Percentiles rank a stretch among this genome's conserved stretches.
phyloP scores from a whole-genome alignment of 306 rosid genomes.

The Rosa lucieae region DNA sequence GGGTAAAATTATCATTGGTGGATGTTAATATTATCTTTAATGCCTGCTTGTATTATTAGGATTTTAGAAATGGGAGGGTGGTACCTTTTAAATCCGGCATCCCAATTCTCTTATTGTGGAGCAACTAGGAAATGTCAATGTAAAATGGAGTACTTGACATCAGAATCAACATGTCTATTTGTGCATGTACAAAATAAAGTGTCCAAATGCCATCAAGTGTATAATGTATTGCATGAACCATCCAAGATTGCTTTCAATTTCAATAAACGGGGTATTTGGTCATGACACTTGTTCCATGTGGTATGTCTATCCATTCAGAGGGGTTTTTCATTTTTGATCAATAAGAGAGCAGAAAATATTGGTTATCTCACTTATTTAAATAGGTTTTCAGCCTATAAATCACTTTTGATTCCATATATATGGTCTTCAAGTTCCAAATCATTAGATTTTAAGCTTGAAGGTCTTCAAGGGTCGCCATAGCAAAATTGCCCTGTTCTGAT shows the following conservation, averaged over 20 bases:
- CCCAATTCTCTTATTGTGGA: background rate
- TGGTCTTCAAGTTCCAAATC: too few species aligned
- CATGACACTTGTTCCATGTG: background rate
- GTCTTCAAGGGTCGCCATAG: too few species aligned
- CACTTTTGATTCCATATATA: too few species aligned
- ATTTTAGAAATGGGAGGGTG: constrained; percentile 5
- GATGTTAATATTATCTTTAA: constrained; percentile 16
- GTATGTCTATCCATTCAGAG: background rate
- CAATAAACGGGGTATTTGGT: background rate
- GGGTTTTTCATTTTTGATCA: background rate
- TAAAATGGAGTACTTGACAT: background rate
- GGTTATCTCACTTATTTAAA: too few species aligned
- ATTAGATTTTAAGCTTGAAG: too few species aligned
- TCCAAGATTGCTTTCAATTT: background rate
- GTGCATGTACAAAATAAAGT: background rate
- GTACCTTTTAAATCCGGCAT: constrained; percentile 5
- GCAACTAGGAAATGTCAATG: background rate
- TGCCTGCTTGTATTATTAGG: background rate
- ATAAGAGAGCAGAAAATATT: too few species aligned
- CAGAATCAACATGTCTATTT: background rate
- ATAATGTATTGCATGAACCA: background rate
- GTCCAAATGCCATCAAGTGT: background rate
- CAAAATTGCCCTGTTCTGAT: too few species aligned
- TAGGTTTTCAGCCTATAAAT: too few species aligned
- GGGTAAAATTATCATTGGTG: constrained; percentile 54